A percentile compares a stretch with the other conserved stretches of the same genome.
Conservation (phyloP, 2,329 filamentous ascomycete genomes). For the Ophiostoma triangulosporum region DNA sequence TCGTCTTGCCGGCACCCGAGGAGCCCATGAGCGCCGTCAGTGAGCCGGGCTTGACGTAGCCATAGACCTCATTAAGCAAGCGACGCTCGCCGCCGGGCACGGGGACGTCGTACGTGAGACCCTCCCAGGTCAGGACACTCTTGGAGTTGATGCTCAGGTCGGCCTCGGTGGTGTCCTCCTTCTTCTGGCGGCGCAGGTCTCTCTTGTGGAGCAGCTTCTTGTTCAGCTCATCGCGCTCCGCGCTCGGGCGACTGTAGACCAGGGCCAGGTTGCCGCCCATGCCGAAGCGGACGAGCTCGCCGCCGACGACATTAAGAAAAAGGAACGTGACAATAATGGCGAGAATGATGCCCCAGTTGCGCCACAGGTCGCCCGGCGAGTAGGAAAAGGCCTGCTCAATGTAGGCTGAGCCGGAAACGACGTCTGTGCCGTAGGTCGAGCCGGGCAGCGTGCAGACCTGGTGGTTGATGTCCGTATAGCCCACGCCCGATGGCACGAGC, state of each 20-base stretch:
- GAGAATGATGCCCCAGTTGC: slow-evolving; percentile 71
- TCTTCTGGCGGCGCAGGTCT: slow-evolving; percentile 37
- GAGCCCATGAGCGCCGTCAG: slow-evolving; percentile 69
- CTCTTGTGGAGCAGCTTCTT: slow-evolving; percentile 45
- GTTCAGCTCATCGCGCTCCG: slow-evolving; percentile 54
- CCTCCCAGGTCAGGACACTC: slow-evolving; percentile 72
- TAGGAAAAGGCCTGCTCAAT: slow-evolving; percentile 58
- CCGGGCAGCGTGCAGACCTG: slow-evolving; percentile 75
- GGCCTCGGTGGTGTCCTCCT: slow-evolving; percentile 26
- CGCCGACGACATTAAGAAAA: slow-evolving; percentile 59
- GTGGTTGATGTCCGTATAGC: slow-evolving; percentile 56
- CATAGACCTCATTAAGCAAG: slow-evolving; percentile 43
- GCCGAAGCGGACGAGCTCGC: slow-evolving; percentile 65
- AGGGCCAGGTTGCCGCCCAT: slow-evolving; percentile 71
- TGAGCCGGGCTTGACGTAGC: slow-evolving; percentile 63
- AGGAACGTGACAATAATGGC: slow-evolving; percentile 66
- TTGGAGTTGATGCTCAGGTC: slow-evolving; percentile 45
- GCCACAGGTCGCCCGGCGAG: slow-evolving; percentile 54
- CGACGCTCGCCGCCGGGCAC: slow-evolving; percentile 41
- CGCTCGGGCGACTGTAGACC: slow-evolving; percentile 58
- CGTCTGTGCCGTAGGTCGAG: slow-evolving; percentile 47
- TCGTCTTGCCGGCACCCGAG: slow-evolving; percentile 80
- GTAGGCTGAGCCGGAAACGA: slow-evolving; percentile 55
- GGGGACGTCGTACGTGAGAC: slow-evolving; percentile 64
- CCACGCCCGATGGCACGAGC: slow-evolving; percentile 56